Evolutionary conservation across 148 eudicot species (phyloP), one percentile per base, ranked within the genome.

Genomic region (Vaccinium darrowii): DNA sequence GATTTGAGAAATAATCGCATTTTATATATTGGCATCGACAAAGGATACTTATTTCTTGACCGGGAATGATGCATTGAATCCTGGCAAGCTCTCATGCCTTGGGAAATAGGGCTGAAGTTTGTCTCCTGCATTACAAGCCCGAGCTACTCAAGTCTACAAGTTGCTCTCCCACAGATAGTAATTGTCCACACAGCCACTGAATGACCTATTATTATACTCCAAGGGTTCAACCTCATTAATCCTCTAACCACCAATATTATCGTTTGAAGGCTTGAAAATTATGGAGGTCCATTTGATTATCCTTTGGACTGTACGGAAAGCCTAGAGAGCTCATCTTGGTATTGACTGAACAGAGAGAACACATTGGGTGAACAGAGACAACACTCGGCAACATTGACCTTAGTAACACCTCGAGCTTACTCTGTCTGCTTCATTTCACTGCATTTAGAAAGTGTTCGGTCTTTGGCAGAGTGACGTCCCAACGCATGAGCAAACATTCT

Each of bases 401-500:
- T 47, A 54, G 30, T 11, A 74, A 52, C 27, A 56, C 63, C 27
- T 8, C 7, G 74, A 36, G 7, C 2, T 54, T 53, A 53, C 54
- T 75, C 30, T 0, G 19, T 63, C 76, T 80, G 62, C 63, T 84
- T 89, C 30, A 77, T 79, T 85, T 87, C 81, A 39, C 87, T 84
- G 81, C 54, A 56, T 83, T 84, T 90, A 23, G 90, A 50, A 58
- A 67, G 82, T 49, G 27, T 39, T 36, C 81, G 86, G 0, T 87
- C 90, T 85, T 86, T 91, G 11, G 87, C 85, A 62, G 89, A 81
- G 15, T 86, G 94, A 57, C 86, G 83, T 82, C 98, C 94, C 72
- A 95, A 87, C 50, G 98, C 99, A 86, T 94, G 89, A 77, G 96
- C 96, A 88, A 97, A 95, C 90, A 97, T 92, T 87, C 99, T 93